These are phyloP conservation scores for Inonotus hispidus DNA, from an alignment of 1,284 basidiomycete genomes.

Conservation along the genomic window DNA sequence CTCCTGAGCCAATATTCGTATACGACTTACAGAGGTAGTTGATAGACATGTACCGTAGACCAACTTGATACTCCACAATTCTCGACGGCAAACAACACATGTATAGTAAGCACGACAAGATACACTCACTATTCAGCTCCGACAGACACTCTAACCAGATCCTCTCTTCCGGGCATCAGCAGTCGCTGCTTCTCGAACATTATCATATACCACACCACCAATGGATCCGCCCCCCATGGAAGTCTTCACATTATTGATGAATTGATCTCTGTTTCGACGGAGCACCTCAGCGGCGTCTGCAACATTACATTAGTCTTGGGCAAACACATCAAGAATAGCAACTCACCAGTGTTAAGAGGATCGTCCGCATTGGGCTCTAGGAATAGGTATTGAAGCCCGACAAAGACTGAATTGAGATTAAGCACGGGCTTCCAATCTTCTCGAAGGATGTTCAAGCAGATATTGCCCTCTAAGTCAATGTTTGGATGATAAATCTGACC, in stretches of 20 bases:
- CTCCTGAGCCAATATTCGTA: slow-evolving; percentile 89
- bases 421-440: slow-evolving; percentile 99
- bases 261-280: slow-evolving; percentile 76
- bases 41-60: background rate
- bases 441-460: slow-evolving; percentile 94
- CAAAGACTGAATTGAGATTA: slow-evolving; percentile 95
- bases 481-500: slow-evolving; percentile 98
- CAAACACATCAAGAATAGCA: background rate
- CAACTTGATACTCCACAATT: background rate
- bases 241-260: slow-evolving; percentile 74
- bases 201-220: slow-evolving; percentile 74
- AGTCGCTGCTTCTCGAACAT: slow-evolving; percentile 40
- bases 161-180: background rate
- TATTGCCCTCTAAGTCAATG: slow-evolving; percentile 95
- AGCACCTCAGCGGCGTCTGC: slow-evolving; percentile 94
- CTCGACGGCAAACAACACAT: background rate
- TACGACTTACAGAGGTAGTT: slow-evolving; percentile 49
- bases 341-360: slow-evolving; percentile 93
- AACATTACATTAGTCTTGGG: slow-evolving; percentile 8
- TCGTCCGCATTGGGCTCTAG: slow-evolving; percentile 98
- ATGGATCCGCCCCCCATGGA: slow-evolving; percentile 79
- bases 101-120: background rate
- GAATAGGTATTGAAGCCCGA: slow-evolving; percentile 97
- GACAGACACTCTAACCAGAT: background rate
- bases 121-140: background rate